These are phyloP conservation scores for Neoboletus subvelutipes DNA, from an alignment of 768 basidiomycete species.

Conservation along the genomic window DNA sequence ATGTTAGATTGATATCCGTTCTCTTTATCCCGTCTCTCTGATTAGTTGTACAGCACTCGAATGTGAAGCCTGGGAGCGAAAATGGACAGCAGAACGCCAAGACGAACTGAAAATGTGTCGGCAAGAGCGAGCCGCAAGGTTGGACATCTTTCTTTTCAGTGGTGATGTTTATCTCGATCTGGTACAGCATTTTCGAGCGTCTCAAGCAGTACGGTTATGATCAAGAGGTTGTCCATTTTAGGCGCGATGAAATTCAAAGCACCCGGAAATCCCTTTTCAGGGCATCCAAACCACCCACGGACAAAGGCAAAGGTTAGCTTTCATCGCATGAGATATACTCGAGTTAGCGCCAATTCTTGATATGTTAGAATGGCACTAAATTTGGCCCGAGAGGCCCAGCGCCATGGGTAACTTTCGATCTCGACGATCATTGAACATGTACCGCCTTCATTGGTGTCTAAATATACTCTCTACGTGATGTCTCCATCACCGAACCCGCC, in stretches of 20 bases:
- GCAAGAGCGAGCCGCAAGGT: neutral
- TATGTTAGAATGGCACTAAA: slow-evolving; percentile 10
- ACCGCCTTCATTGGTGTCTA: neutral
- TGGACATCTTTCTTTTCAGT: neutral
- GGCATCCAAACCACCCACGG: slow-evolving; percentile 8
- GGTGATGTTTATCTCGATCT: neutral
- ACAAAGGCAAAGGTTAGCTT: slow-evolving; percentile 9
- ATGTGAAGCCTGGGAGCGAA: neutral
- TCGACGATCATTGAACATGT: neutral
- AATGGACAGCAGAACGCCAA: neutral
- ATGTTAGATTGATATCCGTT: neutral
- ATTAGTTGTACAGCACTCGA: neutral
- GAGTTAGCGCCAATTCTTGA: neutral
- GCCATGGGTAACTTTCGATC: slow-evolving; percentile 1
- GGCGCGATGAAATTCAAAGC: neutral
- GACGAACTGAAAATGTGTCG: neutral
- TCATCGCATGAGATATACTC: neutral
- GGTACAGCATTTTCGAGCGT: slow-evolving; percentile 7
- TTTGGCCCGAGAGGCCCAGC: slow-evolving; percentile 4
- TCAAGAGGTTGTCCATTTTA: neutral
- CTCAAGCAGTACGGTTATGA: slow-evolving; percentile 7
- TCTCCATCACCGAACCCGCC: neutral
- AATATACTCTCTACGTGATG: slow-evolving; percentile 2
- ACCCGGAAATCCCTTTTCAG: neutral
- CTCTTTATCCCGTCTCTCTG: neutral